Evolutionary conservation across 2,329 filamentous ascomycete species (phyloP).

Genomic region (Microcyclosporella mali): DNA sequence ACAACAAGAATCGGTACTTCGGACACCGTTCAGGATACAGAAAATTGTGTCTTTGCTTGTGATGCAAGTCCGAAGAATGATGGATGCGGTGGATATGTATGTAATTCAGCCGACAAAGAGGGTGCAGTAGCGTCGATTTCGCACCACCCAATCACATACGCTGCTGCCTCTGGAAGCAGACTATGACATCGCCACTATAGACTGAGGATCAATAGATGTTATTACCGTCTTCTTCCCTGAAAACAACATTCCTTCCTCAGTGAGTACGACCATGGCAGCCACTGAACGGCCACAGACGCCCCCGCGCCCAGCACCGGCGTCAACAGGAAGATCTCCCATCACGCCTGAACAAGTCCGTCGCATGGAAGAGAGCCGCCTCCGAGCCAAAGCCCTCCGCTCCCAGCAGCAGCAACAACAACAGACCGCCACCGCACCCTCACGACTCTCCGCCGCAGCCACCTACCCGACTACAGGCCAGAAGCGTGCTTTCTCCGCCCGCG

Average conservation of each 20-base stretch:
- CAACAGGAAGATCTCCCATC: constrained; percentile 40
- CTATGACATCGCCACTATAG: no score
- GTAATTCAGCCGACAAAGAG: no score
- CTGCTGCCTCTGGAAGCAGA: no score
- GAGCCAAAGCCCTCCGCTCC: constrained; percentile 78
- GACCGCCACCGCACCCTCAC: constrained; percentile 19
- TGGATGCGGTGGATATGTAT: no score
- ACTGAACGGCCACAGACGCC: constrained; percentile 44
- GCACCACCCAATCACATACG: no score
- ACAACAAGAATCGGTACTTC: no score
- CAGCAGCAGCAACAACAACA: constrained; percentile 65
- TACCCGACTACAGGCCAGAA: constrained; percentile 56
- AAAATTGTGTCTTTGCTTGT: no score
- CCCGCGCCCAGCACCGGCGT: constrained; percentile 36
- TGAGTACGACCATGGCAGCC: constrained; percentile 23
- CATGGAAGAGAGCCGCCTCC: constrained; percentile 76
- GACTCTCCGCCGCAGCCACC: constrained; percentile 15
- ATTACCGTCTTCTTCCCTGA: no score
- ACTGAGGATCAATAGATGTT: no score
- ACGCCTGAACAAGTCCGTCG: constrained; percentile 57
- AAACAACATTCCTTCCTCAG: not conserved
- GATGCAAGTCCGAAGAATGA: no score
- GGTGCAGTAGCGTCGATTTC: no score
- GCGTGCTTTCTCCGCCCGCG: constrained; percentile 53
- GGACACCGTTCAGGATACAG: no score